Percentiles rank a stretch among this genome's conserved stretches.
phyloP scores from a whole-genome alignment of 768 basidiomycete species.

The Goffeauzyma gilvescens region DNA sequence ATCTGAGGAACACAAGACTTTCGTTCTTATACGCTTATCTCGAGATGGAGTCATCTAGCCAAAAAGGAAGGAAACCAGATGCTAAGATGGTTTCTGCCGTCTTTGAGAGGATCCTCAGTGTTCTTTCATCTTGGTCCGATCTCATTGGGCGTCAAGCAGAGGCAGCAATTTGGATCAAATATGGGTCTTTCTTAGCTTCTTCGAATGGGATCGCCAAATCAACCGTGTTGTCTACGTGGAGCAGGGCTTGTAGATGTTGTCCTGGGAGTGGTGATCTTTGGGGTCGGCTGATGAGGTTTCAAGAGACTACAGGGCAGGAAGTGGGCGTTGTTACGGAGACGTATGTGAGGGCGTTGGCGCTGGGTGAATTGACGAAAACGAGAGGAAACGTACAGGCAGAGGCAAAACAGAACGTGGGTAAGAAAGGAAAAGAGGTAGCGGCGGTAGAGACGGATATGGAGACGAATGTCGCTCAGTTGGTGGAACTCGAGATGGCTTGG shows the following conservation, averaged over 20 bases:
- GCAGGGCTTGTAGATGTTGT: constrained; percentile 18
- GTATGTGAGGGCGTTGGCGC: constrained; percentile 12
- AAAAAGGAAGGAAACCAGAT: constrained; percentile 2
- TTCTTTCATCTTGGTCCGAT: constrained; percentile 10
- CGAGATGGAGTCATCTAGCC: constrained; percentile 2
- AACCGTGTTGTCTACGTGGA: constrained; percentile 1
- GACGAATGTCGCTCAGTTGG: constrained; percentile 4
- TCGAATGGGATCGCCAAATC: constrained; percentile 4
- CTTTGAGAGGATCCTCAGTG: constrained; percentile 2
- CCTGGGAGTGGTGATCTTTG: constrained; percentile 19
- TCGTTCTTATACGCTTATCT: constrained; percentile 8
- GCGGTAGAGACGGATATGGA: neutral
- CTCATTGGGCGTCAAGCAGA: constrained; percentile 18
- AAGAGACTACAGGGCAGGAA: constrained; percentile 11
- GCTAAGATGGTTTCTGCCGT: constrained; percentile 3
- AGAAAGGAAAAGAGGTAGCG: constrained; percentile 1
- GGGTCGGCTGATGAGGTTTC: constrained; percentile 7
- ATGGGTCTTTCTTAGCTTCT: constrained; percentile 14
- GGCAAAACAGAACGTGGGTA: neutral
- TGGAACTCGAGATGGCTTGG: constrained; percentile 9
- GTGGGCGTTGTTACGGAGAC: constrained; percentile 5
- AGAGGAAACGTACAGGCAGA: neutral
- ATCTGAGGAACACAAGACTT: constrained; percentile 9
- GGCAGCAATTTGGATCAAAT: constrained; percentile 20
- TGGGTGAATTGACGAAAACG: constrained; percentile 13